Conservation (phyloP, 164 flowering plant species). For the Protea cynaroides region DNA sequence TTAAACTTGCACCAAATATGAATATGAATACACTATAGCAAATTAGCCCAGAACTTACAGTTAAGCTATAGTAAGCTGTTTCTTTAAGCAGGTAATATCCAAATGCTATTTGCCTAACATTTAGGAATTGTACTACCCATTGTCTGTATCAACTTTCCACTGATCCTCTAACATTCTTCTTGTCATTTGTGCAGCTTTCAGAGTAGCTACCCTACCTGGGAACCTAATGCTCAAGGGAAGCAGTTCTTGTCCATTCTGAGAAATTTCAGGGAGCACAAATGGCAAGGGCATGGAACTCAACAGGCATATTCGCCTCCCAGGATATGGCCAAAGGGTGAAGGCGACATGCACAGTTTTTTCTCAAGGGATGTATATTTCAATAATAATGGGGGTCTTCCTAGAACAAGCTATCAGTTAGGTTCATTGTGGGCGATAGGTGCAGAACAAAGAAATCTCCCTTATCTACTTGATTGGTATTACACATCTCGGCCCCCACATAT, state of each 20-base stretch:
- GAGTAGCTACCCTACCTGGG: conserved; percentile 81
- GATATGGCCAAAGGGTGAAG: conserved; percentile 32
- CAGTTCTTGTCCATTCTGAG: conserved; percentile 54
- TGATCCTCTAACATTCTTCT: conserved; percentile 1
- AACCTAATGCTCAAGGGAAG: conserved; percentile 68
- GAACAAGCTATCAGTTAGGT: conserved; percentile 33
- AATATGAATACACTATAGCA: neutral
- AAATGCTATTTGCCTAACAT: neutral
- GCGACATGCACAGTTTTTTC: conserved; percentile 26
- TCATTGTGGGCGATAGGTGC: conserved; percentile 55
- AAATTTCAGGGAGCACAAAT: conserved; percentile 58
- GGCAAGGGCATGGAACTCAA: conserved; percentile 32
- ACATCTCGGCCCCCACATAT: conserved; percentile 28
- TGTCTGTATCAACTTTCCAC: neutral
- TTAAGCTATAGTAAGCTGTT: neutral
- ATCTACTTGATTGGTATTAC: conserved; percentile 91
- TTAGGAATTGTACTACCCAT: neutral
- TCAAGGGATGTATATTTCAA: conserved; percentile 34
- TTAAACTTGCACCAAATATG: neutral
- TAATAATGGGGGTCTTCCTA: conserved; percentile 13
- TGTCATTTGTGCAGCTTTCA: conserved; percentile 58
- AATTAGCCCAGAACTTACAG: neutral
- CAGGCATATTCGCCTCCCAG: conserved; percentile 26
- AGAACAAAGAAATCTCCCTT: conserved; percentile 55
- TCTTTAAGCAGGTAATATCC: neutral